Evolutionary conservation across 2,329 filamentous ascomycete genomes (phyloP).

Genomic region (Lasiodiplodia gonubiensis): DNA sequence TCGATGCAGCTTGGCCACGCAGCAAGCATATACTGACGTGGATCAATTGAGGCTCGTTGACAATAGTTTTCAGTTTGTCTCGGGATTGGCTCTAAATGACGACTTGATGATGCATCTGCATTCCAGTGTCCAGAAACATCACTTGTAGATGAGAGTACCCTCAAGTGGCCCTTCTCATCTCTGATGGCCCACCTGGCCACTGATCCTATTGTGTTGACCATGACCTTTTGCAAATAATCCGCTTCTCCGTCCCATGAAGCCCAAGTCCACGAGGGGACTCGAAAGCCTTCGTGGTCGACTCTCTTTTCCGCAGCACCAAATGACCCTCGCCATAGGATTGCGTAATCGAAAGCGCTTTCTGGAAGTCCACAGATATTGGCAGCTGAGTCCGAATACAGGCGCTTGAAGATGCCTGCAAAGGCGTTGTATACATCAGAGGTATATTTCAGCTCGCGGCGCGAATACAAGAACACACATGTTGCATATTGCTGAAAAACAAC

Average conservation of each 20-base stretch:
- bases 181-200: neutral
- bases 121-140: neutral
- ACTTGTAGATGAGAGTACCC: neutral
- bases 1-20: conserved; percentile 2
- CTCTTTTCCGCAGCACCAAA: fast-evolving
- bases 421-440: conserved; percentile 15
- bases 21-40: neutral
- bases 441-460: neutral
- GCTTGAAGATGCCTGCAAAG: neutral
- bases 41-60: neutral
- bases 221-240: fast-evolving
- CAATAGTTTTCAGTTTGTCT: no score
- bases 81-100: fast-evolving
- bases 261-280: neutral
- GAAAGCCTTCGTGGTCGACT: neutral
- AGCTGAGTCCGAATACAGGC: neutral
- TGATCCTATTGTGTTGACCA: neutral
- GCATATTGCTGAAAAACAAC: no score
- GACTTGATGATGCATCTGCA: no score
- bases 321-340: neutral
- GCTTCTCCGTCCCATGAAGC: neutral
- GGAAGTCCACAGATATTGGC: neutral
- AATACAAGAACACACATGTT: no score
- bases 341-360: neutral
- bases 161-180: neutral